phyloP scores from a whole-genome alignment of 495 filamentous ascomycete species.

The Paragyromitra xinjiangensis region DNA sequence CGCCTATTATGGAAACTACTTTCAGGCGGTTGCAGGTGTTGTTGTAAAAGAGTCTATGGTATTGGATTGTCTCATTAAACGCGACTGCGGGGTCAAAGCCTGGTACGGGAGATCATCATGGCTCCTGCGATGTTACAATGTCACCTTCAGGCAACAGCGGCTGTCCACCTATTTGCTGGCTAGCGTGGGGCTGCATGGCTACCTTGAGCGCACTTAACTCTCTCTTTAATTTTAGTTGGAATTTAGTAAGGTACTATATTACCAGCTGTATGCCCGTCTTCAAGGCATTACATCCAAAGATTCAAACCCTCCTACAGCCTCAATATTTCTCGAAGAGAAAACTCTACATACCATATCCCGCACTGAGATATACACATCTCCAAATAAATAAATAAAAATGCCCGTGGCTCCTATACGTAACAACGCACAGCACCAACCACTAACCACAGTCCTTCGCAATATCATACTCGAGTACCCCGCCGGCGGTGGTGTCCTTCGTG shows the following conservation, averaged over 20 bases:
- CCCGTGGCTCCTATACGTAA: conserved; percentile 43
- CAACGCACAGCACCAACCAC: conserved; percentile 55
- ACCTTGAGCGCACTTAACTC: not conserved
- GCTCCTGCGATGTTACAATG: not conserved
- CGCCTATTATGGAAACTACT: not conserved
- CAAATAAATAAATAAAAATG: conserved; percentile 28
- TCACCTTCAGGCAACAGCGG: conserved; percentile 21
- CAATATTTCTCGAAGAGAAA: not conserved
- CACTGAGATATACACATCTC: not conserved
- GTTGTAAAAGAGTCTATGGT: not conserved
- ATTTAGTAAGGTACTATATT: not conserved
- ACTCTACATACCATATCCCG: not conserved
- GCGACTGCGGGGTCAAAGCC: conserved; percentile 24
- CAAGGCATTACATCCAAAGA: not conserved
- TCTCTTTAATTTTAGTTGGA: not conserved
- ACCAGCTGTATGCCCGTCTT: conserved; percentile 10
- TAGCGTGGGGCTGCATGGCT: conserved; percentile 15
- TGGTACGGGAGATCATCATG: conserved; percentile 26
- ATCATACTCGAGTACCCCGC: conserved; percentile 60
- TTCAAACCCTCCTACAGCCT: not conserved
- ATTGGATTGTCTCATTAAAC: not conserved
- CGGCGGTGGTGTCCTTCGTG: conserved; percentile 58
- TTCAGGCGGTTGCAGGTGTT: not conserved
- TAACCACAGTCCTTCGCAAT: conserved; percentile 56
- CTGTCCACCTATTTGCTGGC: not conserved